Base-by-base conservation (phyloP, 1,139 yeast genomes). In the Debaryomyces udenii region DNA sequence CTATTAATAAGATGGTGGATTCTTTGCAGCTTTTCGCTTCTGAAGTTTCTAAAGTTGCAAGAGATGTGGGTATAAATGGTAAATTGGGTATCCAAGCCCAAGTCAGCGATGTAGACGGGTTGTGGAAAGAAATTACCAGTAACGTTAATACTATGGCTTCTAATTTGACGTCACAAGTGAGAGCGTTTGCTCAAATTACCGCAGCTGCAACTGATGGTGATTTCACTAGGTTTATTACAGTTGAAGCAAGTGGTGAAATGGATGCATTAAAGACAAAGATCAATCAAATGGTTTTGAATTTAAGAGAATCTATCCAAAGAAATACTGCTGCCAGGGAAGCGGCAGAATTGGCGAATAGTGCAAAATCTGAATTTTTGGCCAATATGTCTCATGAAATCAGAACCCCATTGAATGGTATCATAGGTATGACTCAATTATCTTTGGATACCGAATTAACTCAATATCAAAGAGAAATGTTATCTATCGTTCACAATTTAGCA, bases 161-260 rank as follows among this genome's bases (percentile, higher is more conserved):
- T 17, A 88, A 88, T 60, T 78, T 88, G 60, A 88, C 96, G 0
- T 84, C 95, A 1, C 96, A 88, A 68, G 96, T 88, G 57, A 81
- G 96, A 66, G 96, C 96, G 0, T 88, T 88, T 68, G 96, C 95
- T 31, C 95, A 87, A 60, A 88, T 88, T 55, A 88, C 96, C 0
- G 96, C 94, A 20, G 94, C 96, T 27, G 96, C 96, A 3, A 87
- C 96, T 1, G 96, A 88, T 66, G 96, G 96, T 60, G 96, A 88
- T 61, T 88, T 88, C 64, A 87, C 96, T 0, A 74, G 94, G 48
- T 86, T 88, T 56, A 88, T 88, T 51, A 88, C 96, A 0, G 96
- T 88, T 46, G 96, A 88, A 57, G 96, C 96, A 1, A 76, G 84
- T 39, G 96, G 96, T 62, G 96, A 88, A 70, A 88, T 88, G 96